Conservation (phyloP, 164 flowering plant species). For the Vitis vinifera region DNA sequence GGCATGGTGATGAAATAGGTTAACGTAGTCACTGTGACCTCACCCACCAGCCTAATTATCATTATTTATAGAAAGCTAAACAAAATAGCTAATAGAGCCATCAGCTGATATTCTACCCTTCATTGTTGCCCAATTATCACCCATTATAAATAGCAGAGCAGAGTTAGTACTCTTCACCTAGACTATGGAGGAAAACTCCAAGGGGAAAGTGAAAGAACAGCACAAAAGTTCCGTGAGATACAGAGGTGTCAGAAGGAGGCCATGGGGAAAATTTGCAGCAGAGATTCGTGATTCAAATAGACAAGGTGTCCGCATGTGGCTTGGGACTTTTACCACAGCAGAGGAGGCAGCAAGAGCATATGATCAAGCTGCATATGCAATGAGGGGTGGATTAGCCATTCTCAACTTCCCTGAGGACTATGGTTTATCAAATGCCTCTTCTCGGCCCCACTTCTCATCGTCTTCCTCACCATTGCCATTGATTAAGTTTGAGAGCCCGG, state of each 20-base stretch:
- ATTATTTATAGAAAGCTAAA: no score
- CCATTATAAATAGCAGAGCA: no score
- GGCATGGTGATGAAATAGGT: no score
- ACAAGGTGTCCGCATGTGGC: conserved; percentile 46
- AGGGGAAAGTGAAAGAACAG: background rate
- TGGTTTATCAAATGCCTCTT: background rate
- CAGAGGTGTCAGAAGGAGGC: conserved; percentile 46
- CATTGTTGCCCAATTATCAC: no score
- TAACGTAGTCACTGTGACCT: no score
- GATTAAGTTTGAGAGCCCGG: background rate
- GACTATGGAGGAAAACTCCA: background rate
- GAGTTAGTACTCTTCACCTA: no score
- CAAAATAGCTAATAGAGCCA: no score
- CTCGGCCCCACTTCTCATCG: conserved; percentile 1
- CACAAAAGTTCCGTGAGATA: conserved; percentile 14
- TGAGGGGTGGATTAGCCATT: conserved; percentile 39
- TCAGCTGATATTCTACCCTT: no score
- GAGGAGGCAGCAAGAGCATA: conserved; percentile 56
- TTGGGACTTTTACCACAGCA: conserved; percentile 48
- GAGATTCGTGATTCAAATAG: conserved; percentile 47
- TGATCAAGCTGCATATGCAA: conserved; percentile 43
- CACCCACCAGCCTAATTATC: no score
- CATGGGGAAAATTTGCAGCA: conserved; percentile 61
- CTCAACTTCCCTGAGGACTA: conserved; percentile 47
- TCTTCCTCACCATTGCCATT: background rate